phyloP scores from a whole-genome alignment of 1,284 basidiomycete genomes.

The Cryptococcus neoformans region DNA sequence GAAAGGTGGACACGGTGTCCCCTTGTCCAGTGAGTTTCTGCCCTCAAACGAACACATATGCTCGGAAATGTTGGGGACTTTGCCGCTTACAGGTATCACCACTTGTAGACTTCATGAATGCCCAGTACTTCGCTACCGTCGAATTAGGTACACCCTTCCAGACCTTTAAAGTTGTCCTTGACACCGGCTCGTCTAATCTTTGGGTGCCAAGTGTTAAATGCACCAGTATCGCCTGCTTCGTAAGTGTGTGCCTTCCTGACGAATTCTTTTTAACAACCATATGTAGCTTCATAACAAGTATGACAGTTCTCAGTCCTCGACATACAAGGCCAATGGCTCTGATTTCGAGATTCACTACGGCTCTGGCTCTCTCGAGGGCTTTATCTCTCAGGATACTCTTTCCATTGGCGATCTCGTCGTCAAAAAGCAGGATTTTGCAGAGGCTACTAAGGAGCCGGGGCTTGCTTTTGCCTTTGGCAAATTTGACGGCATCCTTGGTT shows the following conservation, averaged over 20 bases:
- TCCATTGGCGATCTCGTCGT: slow-evolving; percentile 81
- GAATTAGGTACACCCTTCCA: slow-evolving; percentile 60
- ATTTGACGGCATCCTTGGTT: slow-evolving; percentile 94
- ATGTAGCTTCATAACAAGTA: slow-evolving; percentile 78
- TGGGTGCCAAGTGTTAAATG: slow-evolving; percentile 73
- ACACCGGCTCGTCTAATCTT: slow-evolving; percentile 60
- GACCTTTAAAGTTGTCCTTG: slow-evolving; percentile 57
- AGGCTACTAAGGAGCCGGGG: slow-evolving; percentile 95
- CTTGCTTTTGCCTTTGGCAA: slow-evolving; percentile 94
- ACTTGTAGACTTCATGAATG: slow-evolving; percentile 86
- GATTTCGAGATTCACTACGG: slow-evolving; percentile 94
- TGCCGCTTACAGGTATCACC: not conserved
- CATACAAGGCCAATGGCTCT: slow-evolving; percentile 90
- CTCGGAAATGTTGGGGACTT: too few species aligned
- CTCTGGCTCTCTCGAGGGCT: slow-evolving; percentile 95
- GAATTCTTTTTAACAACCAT: not conserved
- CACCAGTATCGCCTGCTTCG: slow-evolving; percentile 96
- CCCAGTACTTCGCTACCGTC: slow-evolving; percentile 94
- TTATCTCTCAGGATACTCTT: slow-evolving; percentile 82
- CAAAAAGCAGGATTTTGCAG: slow-evolving; percentile 83
- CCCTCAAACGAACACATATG: not conserved
- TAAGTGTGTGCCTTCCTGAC: slow-evolving; percentile 20
- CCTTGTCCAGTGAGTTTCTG: slow-evolving; percentile 71
- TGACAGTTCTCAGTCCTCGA: slow-evolving; percentile 74
- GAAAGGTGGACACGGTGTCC: slow-evolving; percentile 81